Conservation (phyloP, 2,329 filamentous ascomycete genomes). For the Ascochyta koolunga region DNA sequence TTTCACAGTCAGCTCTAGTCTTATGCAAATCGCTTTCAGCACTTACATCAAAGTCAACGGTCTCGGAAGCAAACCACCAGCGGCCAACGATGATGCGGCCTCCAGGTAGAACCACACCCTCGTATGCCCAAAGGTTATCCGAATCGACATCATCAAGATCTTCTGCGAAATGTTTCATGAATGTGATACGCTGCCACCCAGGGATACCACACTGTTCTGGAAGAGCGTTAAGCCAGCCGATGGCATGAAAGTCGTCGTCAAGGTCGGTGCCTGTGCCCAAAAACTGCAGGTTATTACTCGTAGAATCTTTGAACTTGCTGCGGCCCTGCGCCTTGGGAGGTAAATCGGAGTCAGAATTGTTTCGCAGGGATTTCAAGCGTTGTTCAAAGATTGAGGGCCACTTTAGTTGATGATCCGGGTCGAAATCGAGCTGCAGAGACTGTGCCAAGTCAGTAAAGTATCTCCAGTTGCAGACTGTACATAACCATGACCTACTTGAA, state of each 20-base stretch:
- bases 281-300: constrained; percentile 42
- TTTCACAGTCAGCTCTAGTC: constrained; percentile 12
- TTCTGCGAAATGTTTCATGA: constrained; percentile 59
- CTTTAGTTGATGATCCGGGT: constrained; percentile 21
- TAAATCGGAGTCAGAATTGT: constrained; percentile 16
- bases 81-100: constrained; percentile 55
- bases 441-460: constrained; percentile 25
- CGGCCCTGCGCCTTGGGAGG: constrained; percentile 19
- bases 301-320: constrained; percentile 4
- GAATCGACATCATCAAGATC: constrained; percentile 35
- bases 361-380: constrained; percentile 44
- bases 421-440: constrained; percentile 44
- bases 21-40: neutral
- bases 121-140: constrained; percentile 55
- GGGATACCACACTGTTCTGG: constrained; percentile 55
- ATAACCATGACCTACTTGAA: constrained; percentile 30
- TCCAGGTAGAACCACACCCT: constrained; percentile 57
- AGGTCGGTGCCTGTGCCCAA: constrained; percentile 49
- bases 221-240: constrained; percentile 59
- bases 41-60: constrained; percentile 29
- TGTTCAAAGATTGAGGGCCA: constrained; percentile 53
- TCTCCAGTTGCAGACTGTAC: neutral
- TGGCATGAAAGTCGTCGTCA: constrained; percentile 39
- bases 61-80: constrained; percentile 52
- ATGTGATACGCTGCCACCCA: constrained; percentile 61